Evolutionary conservation across 345 rosid species (phyloP), one percentile per base, ranked within the genome.

Genomic region (Punica granatum): DNA sequence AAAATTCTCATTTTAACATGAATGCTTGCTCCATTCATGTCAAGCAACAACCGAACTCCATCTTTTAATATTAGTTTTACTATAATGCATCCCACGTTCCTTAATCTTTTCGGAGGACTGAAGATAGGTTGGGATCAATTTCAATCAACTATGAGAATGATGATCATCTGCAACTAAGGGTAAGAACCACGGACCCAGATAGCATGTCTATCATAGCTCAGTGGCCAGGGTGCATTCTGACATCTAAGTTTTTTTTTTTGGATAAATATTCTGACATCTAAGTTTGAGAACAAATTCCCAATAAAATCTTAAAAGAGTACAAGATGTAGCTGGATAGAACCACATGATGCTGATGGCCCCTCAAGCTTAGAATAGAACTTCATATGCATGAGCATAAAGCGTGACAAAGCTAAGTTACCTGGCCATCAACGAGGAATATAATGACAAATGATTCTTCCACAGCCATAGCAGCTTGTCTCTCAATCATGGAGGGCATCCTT

Each of bases 401-500:
- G 58, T 30, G 9, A 51, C 3, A 44, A 26, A 37, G 25, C 41
- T 13, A 69, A 28, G 53, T n/a, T 69, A 90, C 97, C 96, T 90
- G 96, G 70, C 98, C 98, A 79, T 92, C 98, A 34, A 90, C 98
- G 65, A 90, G 88, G 62, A 92, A 92, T 75, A 92, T 75, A 71
- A 88, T 79, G 43, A 83, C 88, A 66, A 80, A 78, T n/a, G 96
- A 81, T 75, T 92, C 98, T 43, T 90, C 98, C 5, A 92, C 88
- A 76, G 98, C 98, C 1, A 90, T 85, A 60, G 86, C 82, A 77
- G 97, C 98, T 82, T 92, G 98, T 73, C 80, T 89, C 83, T 92
- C 98, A 70, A 92, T 90, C 97, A 92, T 88, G 68, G 98, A 84
- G 71, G 98, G 97, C 97, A 92, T 90, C 80, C 93, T 85, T 30